These are phyloP conservation scores for Mycena polygramma DNA, from an alignment of 768 basidiomycete genomes.

Conservation along the genomic window DNA sequence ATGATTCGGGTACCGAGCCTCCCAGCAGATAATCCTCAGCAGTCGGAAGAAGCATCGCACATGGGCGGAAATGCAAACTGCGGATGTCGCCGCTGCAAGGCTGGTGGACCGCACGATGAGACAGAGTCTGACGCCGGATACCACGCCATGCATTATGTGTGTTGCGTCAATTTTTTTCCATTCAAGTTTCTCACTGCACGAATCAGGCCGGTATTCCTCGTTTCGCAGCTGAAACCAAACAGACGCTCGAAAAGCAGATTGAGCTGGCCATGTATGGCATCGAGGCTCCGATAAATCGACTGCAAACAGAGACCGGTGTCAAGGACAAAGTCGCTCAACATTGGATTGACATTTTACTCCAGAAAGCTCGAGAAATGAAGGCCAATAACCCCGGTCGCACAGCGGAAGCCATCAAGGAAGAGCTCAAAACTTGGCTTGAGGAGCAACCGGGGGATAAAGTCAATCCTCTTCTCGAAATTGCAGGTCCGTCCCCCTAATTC, in stretches of 20 bases:
- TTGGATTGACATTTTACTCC: constrained; percentile 14
- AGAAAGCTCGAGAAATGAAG: background rate
- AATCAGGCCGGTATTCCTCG: background rate
- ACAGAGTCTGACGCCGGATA: constrained; percentile 27
- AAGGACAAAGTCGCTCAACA: constrained; percentile 29
- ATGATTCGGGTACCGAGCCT: constrained; percentile 26
- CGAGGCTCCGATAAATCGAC: background rate
- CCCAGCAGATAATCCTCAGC: constrained; percentile 40
- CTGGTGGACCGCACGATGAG: constrained; percentile 25
- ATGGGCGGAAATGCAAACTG: constrained; percentile 32
- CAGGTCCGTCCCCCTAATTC: too few species aligned
- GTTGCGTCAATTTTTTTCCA: too few species aligned
- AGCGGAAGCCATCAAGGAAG: constrained; percentile 35
- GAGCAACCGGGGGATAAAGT: background rate
- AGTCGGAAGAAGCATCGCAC: constrained; percentile 35
- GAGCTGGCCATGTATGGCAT: background rate
- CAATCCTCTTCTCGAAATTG: background rate
- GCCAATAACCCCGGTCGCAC: background rate
- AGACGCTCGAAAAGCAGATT: constrained; percentile 1
- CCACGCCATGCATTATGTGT: constrained; percentile 29
- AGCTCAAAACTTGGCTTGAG: background rate
- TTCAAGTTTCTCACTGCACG: too few species aligned
- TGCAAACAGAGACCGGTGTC: background rate
- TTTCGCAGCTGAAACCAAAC: constrained; percentile 6
- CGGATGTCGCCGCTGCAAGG: constrained; percentile 31